Evolutionary conservation across 2,329 filamentous ascomycete species (phyloP), one percentile per base, ranked within the genome.

Genomic region (Colletotrichum agaves): DNA sequence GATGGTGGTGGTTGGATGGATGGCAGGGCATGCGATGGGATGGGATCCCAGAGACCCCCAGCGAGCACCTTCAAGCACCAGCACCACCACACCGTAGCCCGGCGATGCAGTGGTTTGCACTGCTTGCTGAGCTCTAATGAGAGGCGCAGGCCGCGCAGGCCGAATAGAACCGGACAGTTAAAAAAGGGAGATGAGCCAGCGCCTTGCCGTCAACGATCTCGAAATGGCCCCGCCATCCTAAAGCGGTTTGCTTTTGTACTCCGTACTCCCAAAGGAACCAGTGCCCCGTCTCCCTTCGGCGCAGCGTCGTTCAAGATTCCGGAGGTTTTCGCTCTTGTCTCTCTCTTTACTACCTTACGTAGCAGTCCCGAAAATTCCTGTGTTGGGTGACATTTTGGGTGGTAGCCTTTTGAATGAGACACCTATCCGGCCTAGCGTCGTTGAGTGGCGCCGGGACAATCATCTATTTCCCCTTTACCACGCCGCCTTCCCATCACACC

Each of bases 41-140:
- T 67, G 61, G 64, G 5, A 27, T 27, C 64, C 64, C 64, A 31
- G 61, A 65, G 61, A 68, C 47, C 23, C 19, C 49, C 46, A 37
- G 15, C 31, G 33, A 37, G 13, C 35, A 37, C 35, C 11, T 13
- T 37, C 35, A 13, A 37, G 35, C 35, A 37, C 35, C 53, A 56
- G 39, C 55, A 19, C 35, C n/a, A 58, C 55, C 39, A 44, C 41
- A 49, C n/a, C 41, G 33, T 39, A 37, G 50, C 31, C 41, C 43
- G 39, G 27, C 31, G 41, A 49, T 39, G 46, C 27, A 37, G 21
- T 63, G 44, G 37, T 44, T 50, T 13, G 59, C 31, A 21, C 33
- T 43, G 58, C 50, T 56, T 63, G 63, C 59, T 39, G 59, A 39
- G 39, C 44, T 46, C 41, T 64, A 33, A 44, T 56, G 17, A 19